These are phyloP conservation scores for Metschnikowia gruessii DNA, from an alignment of 805 yeast genomes.

Conservation along the genomic window DNA sequence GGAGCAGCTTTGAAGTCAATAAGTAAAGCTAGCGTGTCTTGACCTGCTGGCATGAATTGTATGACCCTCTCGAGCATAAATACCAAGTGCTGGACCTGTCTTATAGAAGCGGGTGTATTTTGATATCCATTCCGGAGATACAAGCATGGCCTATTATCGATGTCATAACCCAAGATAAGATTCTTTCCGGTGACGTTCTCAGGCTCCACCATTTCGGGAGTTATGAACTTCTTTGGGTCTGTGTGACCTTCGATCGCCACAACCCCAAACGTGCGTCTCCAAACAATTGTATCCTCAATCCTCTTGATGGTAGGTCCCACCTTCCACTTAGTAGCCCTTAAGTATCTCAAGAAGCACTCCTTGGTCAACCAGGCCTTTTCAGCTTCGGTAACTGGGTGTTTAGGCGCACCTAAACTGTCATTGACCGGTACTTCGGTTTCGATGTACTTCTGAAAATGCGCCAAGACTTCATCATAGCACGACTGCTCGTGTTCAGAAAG, in stretches of 20 bases:
- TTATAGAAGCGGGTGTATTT: conserved; percentile 49
- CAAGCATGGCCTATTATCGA: conserved; percentile 51
- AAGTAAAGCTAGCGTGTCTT: conserved; percentile 51
- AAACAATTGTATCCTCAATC: conserved; percentile 45
- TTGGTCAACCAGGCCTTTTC: conserved; percentile 48
- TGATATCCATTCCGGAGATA: conserved; percentile 54
- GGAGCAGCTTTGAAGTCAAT: conserved; percentile 54
- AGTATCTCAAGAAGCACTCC: conserved; percentile 51
- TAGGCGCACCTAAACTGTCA: conserved; percentile 25
- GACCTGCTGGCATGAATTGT: conserved; percentile 56
- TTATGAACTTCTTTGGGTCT: conserved; percentile 30
- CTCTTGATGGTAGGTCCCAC: conserved; percentile 42
- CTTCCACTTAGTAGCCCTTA: conserved; percentile 54
- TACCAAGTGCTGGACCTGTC: conserved; percentile 55
- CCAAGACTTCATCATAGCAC: conserved; percentile 30
- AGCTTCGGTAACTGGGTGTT: conserved; percentile 28
- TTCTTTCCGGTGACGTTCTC: conserved; percentile 56
- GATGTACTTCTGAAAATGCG: conserved; percentile 29
- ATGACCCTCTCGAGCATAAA: conserved; percentile 56
- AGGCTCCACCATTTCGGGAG: conserved; percentile 41
- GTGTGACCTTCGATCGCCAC: conserved; percentile 28
- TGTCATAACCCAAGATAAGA: conserved; percentile 52
- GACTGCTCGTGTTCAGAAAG: conserved; percentile 30
- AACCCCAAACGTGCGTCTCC: conserved; percentile 56
- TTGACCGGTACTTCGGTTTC: conserved; percentile 29